Conservation (phyloP, 192 early-diverging fungal species). For the Coemansia sp. region DNA sequence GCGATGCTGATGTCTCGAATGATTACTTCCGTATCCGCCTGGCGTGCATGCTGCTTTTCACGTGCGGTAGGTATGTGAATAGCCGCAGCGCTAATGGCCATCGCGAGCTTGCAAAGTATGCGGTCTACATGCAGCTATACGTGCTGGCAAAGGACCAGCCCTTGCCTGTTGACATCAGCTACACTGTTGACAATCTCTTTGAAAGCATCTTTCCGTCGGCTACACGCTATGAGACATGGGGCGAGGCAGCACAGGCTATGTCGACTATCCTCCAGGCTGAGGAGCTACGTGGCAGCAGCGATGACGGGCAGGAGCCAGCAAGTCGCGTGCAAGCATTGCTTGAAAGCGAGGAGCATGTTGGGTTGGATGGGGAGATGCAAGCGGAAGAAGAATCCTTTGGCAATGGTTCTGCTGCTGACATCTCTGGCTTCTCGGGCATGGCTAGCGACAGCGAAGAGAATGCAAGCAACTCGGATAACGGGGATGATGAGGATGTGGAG, state of each 20-base stretch:
- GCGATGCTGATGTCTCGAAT: conserved; percentile 71
- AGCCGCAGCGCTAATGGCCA: conserved; percentile 65
- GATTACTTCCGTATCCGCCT: conserved; percentile 95
- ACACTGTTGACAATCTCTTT: conserved; percentile 78
- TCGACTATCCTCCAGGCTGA: conserved; percentile 14
- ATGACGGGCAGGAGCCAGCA: neutral
- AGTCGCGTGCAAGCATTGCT: neutral
- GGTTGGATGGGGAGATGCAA: neutral
- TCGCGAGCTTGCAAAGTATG: conserved; percentile 53
- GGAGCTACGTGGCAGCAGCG: neutral
- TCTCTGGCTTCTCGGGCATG: neutral
- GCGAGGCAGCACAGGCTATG: conserved; percentile 78
- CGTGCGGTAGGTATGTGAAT: conserved; percentile 73
- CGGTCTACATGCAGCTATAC: conserved; percentile 90
- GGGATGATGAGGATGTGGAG: neutral
- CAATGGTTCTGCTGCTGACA: neutral
- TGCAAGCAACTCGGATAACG: neutral
- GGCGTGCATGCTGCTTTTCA: conserved; percentile 81
- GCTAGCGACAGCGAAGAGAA: neutral
- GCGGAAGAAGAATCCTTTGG: neutral
- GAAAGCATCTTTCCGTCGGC: conserved; percentile 67
- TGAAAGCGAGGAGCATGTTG: neutral
- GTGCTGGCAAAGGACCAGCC: conserved; percentile 74
- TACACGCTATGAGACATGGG: conserved; percentile 60
- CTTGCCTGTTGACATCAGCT: conserved; percentile 87